These are phyloP conservation scores for Drechslera avenae DNA, from an alignment of 2,329 filamentous ascomycete genomes.

Conservation along the genomic window DNA sequence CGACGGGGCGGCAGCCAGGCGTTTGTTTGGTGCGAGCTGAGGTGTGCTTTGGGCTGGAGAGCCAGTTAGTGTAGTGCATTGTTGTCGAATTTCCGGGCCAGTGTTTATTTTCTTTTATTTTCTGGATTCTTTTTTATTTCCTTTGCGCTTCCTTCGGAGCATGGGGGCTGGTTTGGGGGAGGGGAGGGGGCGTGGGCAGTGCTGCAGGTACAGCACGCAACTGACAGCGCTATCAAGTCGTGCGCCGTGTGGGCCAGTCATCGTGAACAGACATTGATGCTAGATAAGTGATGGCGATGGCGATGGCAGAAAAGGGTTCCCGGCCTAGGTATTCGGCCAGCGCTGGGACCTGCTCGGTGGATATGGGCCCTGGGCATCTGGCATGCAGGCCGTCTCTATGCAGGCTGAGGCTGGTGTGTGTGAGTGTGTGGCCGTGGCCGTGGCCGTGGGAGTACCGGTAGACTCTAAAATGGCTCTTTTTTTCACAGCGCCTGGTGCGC, in stretches of 20 bases:
- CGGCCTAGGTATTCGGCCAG: too few species aligned
- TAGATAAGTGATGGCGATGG: too few species aligned
- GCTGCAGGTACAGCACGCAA: slow-evolving; percentile 14
- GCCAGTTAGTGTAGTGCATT: not conserved
- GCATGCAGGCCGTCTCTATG: not conserved
- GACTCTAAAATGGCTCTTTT: too few species aligned
- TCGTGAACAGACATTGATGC: not conserved
- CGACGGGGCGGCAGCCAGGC: not conserved
- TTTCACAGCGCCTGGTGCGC: too few species aligned
- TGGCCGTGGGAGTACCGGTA: too few species aligned
- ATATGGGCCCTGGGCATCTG: not conserved
- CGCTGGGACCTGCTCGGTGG: not conserved
- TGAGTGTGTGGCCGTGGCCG: too few species aligned
- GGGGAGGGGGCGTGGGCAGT: slow-evolving; percentile 10
- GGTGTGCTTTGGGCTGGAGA: not conserved
- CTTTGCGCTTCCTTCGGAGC: slow-evolving; percentile 8
- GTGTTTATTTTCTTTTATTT: not conserved
- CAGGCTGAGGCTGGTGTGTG: not conserved
- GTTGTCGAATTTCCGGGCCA: slow-evolving; percentile 14
- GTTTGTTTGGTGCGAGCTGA: slow-evolving; percentile 7
- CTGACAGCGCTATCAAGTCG: not conserved
- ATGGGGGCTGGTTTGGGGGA: slow-evolving; percentile 5
- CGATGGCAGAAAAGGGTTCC: too few species aligned
- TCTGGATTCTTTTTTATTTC: not conserved
- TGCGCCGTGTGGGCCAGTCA: not conserved